Evolutionary conservation across 306 rosid species (phyloP).

Genomic region (Quercus ilex): DNA sequence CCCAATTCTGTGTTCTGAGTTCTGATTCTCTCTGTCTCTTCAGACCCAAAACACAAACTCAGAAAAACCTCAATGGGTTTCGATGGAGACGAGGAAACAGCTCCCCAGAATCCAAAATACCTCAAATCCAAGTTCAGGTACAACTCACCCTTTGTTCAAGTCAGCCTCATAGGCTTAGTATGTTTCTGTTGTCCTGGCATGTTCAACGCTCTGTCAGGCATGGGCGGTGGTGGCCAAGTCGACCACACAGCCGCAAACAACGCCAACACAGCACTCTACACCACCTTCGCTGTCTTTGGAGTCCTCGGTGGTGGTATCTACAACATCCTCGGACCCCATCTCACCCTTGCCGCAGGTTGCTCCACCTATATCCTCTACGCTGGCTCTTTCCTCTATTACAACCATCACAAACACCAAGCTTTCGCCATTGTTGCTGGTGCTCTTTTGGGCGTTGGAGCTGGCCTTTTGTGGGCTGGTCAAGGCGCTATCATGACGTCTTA

Average conservation of each 20-base stretch:
- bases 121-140: constrained; percentile 41
- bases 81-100: constrained; percentile 36
- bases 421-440: constrained; percentile 69
- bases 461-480: constrained; percentile 81
- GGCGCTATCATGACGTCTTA: constrained; percentile 98
- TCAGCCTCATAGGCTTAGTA: constrained; percentile 61
- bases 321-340: constrained; percentile 89
- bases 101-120: background rate
- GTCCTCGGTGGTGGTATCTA: constrained; percentile 89
- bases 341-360: constrained; percentile 75
- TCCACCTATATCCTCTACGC: constrained; percentile 73
- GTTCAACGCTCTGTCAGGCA: constrained; percentile 90
- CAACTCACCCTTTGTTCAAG: constrained; percentile 73
- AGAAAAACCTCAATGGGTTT: constrained; percentile 28
- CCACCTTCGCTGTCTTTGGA: constrained; percentile 78
- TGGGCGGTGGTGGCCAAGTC: constrained; percentile 94
- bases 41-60: too few relatives aligned
- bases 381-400: constrained; percentile 87
- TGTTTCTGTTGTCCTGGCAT: constrained; percentile 97
- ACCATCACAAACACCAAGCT: constrained; percentile 60
- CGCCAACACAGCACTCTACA: constrained; percentile 73
- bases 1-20: too few relatives aligned
- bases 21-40: too few relatives aligned
- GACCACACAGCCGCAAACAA: constrained; percentile 71
- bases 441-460: constrained; percentile 73